A percentile compares a stretch with the other conserved stretches of the same genome.
Evolutionary conservation across 2,329 filamentous ascomycete genomes (phyloP).

Genomic region (Apiospora hydei): DNA sequence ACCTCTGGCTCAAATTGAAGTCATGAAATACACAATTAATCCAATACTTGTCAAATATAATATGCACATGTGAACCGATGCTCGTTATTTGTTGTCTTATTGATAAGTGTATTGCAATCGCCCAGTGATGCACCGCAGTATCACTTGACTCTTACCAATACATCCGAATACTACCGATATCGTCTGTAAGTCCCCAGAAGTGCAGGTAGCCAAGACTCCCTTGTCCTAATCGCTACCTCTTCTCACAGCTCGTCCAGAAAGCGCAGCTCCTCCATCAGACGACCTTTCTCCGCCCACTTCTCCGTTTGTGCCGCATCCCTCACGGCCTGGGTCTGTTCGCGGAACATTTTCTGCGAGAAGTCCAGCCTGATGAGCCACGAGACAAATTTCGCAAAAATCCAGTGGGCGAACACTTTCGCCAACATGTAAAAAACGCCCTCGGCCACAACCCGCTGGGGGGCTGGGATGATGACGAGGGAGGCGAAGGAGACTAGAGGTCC

Average conservation of each 20-base stretch:
- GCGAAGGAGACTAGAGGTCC: not conserved
- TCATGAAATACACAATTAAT: no score
- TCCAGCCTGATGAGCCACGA: not conserved
- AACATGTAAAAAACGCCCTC: not conserved
- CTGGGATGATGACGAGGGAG: not conserved
- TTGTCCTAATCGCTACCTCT: no score
- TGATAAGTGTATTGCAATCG: no score
- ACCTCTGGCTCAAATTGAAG: no score
- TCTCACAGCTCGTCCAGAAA: not conserved
- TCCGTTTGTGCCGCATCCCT: not conserved
- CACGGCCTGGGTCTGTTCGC: not conserved
- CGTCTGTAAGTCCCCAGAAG: no score
- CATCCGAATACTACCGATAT: no score
- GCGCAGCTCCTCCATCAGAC: not conserved
- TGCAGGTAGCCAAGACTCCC: no score
- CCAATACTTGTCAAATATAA: no score
- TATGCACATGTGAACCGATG: no score
- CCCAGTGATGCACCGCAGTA: no score
- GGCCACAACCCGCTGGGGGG: not conserved
- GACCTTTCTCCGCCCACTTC: not conserved
- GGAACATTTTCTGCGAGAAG: not conserved
- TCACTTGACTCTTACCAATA: no score
- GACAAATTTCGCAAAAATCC: not conserved
- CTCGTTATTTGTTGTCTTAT: no score
- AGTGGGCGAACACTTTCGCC: not conserved